These are phyloP conservation scores for Tremella mesenterica DNA, from an alignment of 768 basidiomycete species.

Conservation along the genomic window DNA sequence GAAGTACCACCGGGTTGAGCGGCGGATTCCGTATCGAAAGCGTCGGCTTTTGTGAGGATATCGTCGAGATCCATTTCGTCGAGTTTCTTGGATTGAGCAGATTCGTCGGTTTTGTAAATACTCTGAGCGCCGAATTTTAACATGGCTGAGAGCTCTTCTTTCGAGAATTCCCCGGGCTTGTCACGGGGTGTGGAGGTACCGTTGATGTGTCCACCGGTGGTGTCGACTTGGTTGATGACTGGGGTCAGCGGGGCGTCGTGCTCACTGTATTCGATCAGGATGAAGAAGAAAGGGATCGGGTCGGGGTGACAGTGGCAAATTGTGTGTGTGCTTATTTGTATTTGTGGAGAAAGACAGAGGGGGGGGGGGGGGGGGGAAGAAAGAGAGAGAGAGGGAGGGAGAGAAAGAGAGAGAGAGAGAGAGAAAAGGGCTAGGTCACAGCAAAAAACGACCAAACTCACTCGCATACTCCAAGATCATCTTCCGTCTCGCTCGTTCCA, in stretches of 20 bases:
- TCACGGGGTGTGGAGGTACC: conserved; percentile 57
- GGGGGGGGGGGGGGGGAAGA: no score
- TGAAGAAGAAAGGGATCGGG: no score
- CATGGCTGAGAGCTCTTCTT: conserved; percentile 93
- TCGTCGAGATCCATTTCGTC: conserved; percentile 99
- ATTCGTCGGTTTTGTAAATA: conserved; percentile 98
- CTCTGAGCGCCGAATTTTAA: conserved; percentile 98
- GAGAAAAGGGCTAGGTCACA: no score
- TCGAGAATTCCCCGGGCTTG: conserved; percentile 48
- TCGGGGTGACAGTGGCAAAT: no score
- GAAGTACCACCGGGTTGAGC: conserved; percentile 79
- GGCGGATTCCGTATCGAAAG: conserved; percentile 84
- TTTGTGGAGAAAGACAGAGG: no score
- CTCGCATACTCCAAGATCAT: conserved; percentile 99
- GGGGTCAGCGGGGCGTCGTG: conserved; percentile 3
- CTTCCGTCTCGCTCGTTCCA: conserved; percentile 97
- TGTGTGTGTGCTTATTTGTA: no score
- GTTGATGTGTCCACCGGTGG: conserved; percentile 81
- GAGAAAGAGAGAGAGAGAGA: no score
- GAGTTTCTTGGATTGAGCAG: conserved; percentile 83
- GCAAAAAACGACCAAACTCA: conserved; percentile 50
- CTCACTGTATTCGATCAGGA: not conserved
- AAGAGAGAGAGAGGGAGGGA: no score
- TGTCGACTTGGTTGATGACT: conserved; percentile 99
- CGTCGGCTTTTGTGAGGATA: conserved; percentile 90